Percentiles rank a stretch among this genome's conserved stretches.
These are phyloP conservation scores for Calonectria pseudoturangicola DNA, from an alignment of 2,329 filamentous ascomycete species.

Conservation along the genomic window DNA sequence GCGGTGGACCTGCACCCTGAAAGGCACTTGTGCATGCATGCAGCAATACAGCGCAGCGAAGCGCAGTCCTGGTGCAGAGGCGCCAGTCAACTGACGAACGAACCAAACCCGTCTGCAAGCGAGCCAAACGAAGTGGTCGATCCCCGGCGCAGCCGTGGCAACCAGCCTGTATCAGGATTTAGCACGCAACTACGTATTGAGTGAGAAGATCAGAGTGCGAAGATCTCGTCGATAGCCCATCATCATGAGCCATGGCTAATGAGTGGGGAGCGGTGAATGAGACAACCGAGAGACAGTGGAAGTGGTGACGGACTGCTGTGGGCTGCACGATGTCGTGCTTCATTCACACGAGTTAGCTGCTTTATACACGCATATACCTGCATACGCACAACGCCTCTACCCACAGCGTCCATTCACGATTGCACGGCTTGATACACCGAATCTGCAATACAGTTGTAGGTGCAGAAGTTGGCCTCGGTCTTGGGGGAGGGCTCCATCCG, in stretches of 20 bases:
- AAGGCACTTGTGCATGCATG: conserved; percentile 50
- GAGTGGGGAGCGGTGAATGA: conserved; percentile 52
- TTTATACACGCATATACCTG: conserved; percentile 35
- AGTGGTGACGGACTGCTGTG: conserved; percentile 49
- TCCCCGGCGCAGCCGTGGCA: conserved; percentile 33
- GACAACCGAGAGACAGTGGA: conserved; percentile 46
- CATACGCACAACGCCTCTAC: conserved; percentile 15
- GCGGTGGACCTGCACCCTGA: conserved; percentile 54
- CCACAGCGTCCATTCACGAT: conserved; percentile 8
- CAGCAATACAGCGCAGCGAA: conserved; percentile 43
- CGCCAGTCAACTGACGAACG: conserved; percentile 40
- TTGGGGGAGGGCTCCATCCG: background rate
- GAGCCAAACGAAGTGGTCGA: conserved; percentile 33
- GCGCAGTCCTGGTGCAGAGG: conserved; percentile 25
- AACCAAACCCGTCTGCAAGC: conserved; percentile 39
- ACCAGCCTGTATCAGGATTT: conserved; percentile 23
- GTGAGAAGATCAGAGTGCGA: conserved; percentile 7
- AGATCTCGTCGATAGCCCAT: conserved; percentile 8
- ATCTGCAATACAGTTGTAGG: conserved; percentile 16
- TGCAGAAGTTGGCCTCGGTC: conserved; percentile 3
- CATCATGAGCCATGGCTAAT: conserved; percentile 33
- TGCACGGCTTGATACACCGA: conserved; percentile 14
- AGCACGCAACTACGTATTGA: background rate
- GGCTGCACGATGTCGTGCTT: conserved; percentile 55
- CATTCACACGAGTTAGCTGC: conserved; percentile 44